Evolutionary conservation across 176 grass and related monocot genomes (phyloP), one percentile per base, ranked within the genome.

Genomic region (Aegilops bicornis): DNA sequence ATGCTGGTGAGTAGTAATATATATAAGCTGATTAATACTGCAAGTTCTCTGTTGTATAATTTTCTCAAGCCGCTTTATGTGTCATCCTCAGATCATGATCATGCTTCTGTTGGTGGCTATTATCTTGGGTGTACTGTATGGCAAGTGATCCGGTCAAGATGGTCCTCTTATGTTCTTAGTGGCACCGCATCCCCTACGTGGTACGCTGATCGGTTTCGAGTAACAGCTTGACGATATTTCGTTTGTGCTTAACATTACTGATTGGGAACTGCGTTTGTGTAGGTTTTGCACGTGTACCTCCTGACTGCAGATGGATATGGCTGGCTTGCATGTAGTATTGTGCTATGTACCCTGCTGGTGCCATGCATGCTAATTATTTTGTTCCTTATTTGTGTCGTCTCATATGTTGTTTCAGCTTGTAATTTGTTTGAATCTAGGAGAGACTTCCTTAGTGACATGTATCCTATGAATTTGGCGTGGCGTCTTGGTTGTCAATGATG

Each of bases 31-130:
- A 17, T 36, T 39, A 64, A 65, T 35, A 11, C 14, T 80, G 17
- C 39, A 30, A 24, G 7, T 37, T 22, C 2, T 62, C 37, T 70
- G 8, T 36, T 31, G 12, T 77, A 27, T 29, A 67, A 79, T 62
- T 65, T 77, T 81, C 78, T 84, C 47, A 91, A 32, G 36, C 71
- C 65, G 27, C 31, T 79, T 74, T 79, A 31, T 50, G 16, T 88
- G 65, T 27, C 47, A 69, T 91, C 23, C 20, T 66, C 83, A 93
- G 94, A 73, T 93, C 61, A 91, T 93, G 82, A 35, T 89, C 58
- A 27, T 76, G 36, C 91, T 96, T 13, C 73, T 93, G 35, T 32
- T 96, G 82, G 73, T 96, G 73, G 86, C 94, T 84, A 64, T 96
- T 80, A 69, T 96, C 80, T 56, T 93, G 35, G 89, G 91, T 65